phyloP scores from a whole-genome alignment of 2,329 filamentous ascomycete genomes.

The Penicillium sp. region DNA sequence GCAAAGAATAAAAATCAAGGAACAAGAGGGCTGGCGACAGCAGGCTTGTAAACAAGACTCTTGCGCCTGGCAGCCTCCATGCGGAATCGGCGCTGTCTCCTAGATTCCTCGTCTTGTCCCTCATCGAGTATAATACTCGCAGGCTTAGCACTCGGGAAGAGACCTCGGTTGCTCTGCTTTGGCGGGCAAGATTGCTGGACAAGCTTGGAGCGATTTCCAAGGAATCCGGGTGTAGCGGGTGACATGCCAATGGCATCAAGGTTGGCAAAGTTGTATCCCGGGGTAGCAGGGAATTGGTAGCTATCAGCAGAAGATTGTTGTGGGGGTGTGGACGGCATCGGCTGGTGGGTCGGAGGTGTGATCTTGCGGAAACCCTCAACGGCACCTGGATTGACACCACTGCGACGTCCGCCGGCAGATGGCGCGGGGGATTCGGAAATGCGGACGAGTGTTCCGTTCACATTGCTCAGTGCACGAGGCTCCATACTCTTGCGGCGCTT shows the following conservation, averaged over 20 bases:
- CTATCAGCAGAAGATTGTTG: conserved; percentile 12
- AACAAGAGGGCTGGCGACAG: conserved; percentile 69
- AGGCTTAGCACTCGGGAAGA: conserved; percentile 34
- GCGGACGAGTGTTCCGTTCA: conserved; percentile 62
- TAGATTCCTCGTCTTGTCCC: conserved; percentile 31
- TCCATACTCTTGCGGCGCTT: conserved; percentile 80
- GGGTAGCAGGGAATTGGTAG: conserved; percentile 34
- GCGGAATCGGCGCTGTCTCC: conserved; percentile 53
- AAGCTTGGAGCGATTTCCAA: conserved; percentile 42
- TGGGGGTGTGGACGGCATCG: conserved; percentile 18
- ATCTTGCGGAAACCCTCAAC: conserved; percentile 35
- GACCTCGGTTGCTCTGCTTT: conserved; percentile 47
- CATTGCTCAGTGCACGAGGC: conserved; percentile 65
- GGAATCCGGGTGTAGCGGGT: conserved; percentile 48
- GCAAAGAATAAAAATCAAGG: conserved; percentile 33
- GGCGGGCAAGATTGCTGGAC: conserved; percentile 56
- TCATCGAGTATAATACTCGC: conserved; percentile 7
- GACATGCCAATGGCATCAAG: conserved; percentile 42
- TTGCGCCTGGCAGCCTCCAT: conserved; percentile 71
- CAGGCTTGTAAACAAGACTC: conserved; percentile 74
- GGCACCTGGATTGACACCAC: conserved; percentile 29
- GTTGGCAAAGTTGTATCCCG: conserved; percentile 36
- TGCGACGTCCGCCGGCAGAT: conserved; percentile 30
- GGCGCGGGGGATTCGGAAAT: conserved; percentile 26
- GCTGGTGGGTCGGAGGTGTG: conserved; percentile 29